A percentile compares a stretch with the other conserved stretches of the same genome.
Evolutionary conservation across 2,329 filamentous ascomycete species (phyloP).

Genomic region (Calonectria pseudoreteaudii): DNA sequence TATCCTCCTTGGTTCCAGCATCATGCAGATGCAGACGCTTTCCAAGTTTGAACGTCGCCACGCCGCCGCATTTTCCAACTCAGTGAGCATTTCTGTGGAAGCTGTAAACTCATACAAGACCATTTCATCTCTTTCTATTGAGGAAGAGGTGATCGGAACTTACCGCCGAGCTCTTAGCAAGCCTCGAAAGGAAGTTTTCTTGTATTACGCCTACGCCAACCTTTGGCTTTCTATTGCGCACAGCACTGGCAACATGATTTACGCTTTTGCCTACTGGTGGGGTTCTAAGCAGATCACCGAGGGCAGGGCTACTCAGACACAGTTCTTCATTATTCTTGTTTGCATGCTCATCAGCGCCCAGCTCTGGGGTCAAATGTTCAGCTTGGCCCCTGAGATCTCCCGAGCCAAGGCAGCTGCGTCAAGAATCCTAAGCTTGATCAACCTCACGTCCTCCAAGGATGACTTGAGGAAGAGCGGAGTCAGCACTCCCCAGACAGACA

Average conservation of each 20-base stretch:
- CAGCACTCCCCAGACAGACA: slow-evolving; percentile 44
- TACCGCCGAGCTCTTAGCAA: slow-evolving; percentile 64
- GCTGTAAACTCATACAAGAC: slow-evolving; percentile 76
- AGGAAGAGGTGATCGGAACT: slow-evolving; percentile 62
- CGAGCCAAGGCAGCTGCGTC: slow-evolving; percentile 72
- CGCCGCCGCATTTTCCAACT: slow-evolving; percentile 72
- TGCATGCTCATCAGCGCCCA: slow-evolving; percentile 79
- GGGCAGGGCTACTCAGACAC: slow-evolving; percentile 71
- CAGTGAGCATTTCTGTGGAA: slow-evolving; percentile 74
- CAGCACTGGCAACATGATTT: slow-evolving; percentile 74
- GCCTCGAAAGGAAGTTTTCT: slow-evolving; percentile 66
- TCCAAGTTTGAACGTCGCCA: slow-evolving; percentile 72
- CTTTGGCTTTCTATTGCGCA: slow-evolving; percentile 71
- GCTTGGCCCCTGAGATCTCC: slow-evolving; percentile 79
- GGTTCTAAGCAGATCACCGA: slow-evolving; percentile 76
- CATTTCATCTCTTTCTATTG: slow-evolving; percentile 65
- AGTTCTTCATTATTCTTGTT: slow-evolving; percentile 82
- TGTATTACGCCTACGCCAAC: slow-evolving; percentile 64
- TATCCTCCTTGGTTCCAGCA: slow-evolving; percentile 74
- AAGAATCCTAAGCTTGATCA: slow-evolving; percentile 65
- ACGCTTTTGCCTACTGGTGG: slow-evolving; percentile 86
- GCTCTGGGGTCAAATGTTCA: slow-evolving; percentile 80
- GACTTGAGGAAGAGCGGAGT: slow-evolving; percentile 30
- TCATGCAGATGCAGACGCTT: slow-evolving; percentile 75
- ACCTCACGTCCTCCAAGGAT: slow-evolving; percentile 52